phyloP scores from a whole-genome alignment of 1,284 basidiomycete species.

The Neonothopanus nambi region DNA sequence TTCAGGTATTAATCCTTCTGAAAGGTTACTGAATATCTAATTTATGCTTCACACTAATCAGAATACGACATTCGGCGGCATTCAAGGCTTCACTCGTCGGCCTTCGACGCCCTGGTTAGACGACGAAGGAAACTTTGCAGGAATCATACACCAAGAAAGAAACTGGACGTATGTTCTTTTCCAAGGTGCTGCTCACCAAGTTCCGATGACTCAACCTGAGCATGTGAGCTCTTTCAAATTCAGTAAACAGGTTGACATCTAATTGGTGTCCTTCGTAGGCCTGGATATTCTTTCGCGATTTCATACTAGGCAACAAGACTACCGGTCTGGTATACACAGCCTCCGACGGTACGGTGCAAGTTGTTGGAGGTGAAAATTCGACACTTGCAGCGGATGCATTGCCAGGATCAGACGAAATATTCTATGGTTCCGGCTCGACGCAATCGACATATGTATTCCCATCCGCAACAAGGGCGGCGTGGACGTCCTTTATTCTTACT shows the following conservation, averaged over 20 bases:
- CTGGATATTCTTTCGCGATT: slow-evolving; percentile 57
- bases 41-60: slow-evolving; percentile 36
- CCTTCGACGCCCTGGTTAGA: slow-evolving; percentile 49
- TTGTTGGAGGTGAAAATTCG: slow-evolving; percentile 54
- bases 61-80: slow-evolving; percentile 30
- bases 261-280: slow-evolving; percentile 49
- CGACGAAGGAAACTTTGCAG: slow-evolving; percentile 42
- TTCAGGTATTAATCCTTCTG: too few relatives aligned
- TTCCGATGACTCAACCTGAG: slow-evolving; percentile 8
- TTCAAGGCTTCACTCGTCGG: slow-evolving; percentile 29
- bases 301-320: slow-evolving; percentile 54
- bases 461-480: slow-evolving; percentile 40
- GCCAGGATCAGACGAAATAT: slow-evolving; percentile 51
- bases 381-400: slow-evolving; percentile 44
- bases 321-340: slow-evolving; percentile 47
- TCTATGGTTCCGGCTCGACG: slow-evolving; percentile 35
- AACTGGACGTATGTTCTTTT: slow-evolving; percentile 46
- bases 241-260: background rate
- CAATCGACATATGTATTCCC: background rate
- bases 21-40: background rate
- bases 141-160: slow-evolving; percentile 55
- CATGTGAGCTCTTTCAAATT: background rate
- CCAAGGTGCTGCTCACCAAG: slow-evolving; percentile 39
- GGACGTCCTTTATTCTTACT: slow-evolving; percentile 43
- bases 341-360: slow-evolving; percentile 20